Evolutionary conservation across 352 stramenopile species (phyloP).

Genomic region (Aphanomyces astaci): DNA sequence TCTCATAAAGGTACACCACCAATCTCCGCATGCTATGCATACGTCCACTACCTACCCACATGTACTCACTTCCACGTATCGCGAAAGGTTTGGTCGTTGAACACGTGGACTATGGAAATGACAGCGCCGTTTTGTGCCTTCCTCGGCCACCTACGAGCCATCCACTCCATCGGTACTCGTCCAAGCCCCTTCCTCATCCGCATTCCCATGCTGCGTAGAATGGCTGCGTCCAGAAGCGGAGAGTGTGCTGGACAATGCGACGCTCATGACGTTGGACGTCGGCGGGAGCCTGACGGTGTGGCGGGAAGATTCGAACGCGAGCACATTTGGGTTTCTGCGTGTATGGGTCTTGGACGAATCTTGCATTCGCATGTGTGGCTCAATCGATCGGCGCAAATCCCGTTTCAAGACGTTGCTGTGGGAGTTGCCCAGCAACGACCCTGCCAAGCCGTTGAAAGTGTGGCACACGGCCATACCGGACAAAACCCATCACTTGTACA

Average conservation of each 20-base stretch:
- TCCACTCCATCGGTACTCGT: conserved; percentile 50
- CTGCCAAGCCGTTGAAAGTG: background rate
- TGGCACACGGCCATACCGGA: background rate
- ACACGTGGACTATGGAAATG: background rate
- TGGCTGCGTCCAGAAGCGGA: background rate
- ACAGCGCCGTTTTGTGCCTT: conserved; percentile 41
- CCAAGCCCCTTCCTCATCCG: no score
- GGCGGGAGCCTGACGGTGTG: conserved; percentile 63
- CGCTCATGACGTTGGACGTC: conserved; percentile 69
- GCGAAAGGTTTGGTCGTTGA: conserved; percentile 17
- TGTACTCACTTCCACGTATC: no score
- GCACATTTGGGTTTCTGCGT: conserved; percentile 35
- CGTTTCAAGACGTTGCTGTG: background rate
- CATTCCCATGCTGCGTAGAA: no score
- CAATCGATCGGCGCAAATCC: background rate
- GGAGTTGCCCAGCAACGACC: background rate
- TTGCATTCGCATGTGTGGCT: background rate
- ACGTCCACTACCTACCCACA: no score
- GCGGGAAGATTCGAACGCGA: conserved; percentile 45
- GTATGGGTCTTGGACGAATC: conserved; percentile 30
- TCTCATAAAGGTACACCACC: conserved; percentile 63
- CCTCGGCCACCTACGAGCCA: conserved; percentile 49
- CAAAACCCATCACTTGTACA: conserved; percentile 7
- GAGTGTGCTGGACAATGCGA: conserved; percentile 29
- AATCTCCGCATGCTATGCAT: no score